A percentile compares a stretch with the other conserved stretches of the same genome.
These are phyloP conservation scores for Leucogyrophana mollusca DNA, from an alignment of 768 basidiomycete species.

Conservation along the genomic window DNA sequence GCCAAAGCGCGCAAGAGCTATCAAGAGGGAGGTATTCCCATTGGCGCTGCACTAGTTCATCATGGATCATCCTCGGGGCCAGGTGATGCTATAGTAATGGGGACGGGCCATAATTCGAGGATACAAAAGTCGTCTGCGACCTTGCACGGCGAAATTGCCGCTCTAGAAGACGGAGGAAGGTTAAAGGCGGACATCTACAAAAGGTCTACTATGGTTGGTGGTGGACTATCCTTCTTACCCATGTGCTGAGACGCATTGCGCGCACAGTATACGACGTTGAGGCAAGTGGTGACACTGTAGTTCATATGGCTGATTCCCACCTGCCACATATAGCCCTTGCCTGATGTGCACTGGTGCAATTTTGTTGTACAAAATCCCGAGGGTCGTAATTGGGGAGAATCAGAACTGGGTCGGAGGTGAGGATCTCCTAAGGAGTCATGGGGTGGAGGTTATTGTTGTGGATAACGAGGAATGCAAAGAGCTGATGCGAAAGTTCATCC, in stretches of 20 bases:
- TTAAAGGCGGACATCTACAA: slow-evolving; percentile 44
- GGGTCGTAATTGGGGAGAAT: slow-evolving; percentile 68
- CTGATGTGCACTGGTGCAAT: slow-evolving; percentile 67
- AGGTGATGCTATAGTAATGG: slow-evolving; percentile 29
- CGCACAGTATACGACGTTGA: slow-evolving; percentile 38
- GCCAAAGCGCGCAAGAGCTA: slow-evolving; percentile 46
- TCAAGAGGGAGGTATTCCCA: slow-evolving; percentile 59
- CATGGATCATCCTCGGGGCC: slow-evolving; percentile 15
- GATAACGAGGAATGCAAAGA: slow-evolving; percentile 49
- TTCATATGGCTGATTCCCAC: background rate
- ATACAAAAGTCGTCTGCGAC: slow-evolving; percentile 43
- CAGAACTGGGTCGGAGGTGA: slow-evolving; percentile 53
- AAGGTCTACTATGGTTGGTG: slow-evolving; percentile 47
- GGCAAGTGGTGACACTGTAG: slow-evolving; percentile 23
- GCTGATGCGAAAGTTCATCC: slow-evolving; percentile 57
- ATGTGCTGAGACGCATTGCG: too few species aligned
- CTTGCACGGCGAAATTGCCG: slow-evolving; percentile 47
- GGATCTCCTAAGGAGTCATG: slow-evolving; percentile 46
- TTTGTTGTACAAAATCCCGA: slow-evolving; percentile 60
- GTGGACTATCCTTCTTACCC: background rate
- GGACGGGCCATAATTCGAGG: slow-evolving; percentile 43
- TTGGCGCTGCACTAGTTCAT: slow-evolving; percentile 50
- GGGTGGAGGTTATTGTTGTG: slow-evolving; percentile 53
- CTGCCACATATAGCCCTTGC: slow-evolving; percentile 46
- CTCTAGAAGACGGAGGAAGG: slow-evolving; percentile 54